Evolutionary conservation across 179 eudicot species (phyloP), one percentile per base, ranked within the genome.

Genomic region (Vitellaria paradoxa): DNA sequence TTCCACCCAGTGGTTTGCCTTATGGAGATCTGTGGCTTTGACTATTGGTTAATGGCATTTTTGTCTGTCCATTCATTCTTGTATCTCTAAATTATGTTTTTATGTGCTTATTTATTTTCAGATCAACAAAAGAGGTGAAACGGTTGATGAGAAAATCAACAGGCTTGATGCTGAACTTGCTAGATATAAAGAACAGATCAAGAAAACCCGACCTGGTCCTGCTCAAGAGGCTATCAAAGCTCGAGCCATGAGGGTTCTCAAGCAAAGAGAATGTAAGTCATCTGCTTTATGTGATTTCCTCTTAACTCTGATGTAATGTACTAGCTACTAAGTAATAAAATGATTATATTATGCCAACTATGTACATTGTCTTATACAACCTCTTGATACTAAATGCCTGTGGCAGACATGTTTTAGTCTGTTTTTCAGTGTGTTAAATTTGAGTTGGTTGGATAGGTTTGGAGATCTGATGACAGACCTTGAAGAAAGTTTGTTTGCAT

Each of bases 161-260:
- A 85, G 65, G 82, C 90, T 92, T 76, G 97, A 94, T 85, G 83
- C 84, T 77, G 98, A 94, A 84, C 88, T 94, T 76, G 90, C 91
- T 42, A 84, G 88, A 83, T 94, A 87, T 79, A 92, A 83, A 84
- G 98, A 94, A 46, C 98, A 94, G 87, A 86, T 94, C 53, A 92
- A 94, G 85, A 94, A 86, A 87, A 94, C 97, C 57, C 84, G 98
- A 14, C 96, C 97, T 55, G 98, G 98, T 73, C 98, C 97, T 75
- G 98, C 97, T 52, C 98, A 90, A 80, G 98, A 94, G 76, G 98
- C 97, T 80, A 92, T 94, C 6, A 94, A 92, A 86, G 96, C 97
- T 85, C 89, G 98, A 77, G 98, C 98, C 24, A 92, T 94, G 97
- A 92, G 97, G 79, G 91, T 92, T 65, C 93, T 94, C 69, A 94